Evolutionary conservation across 2,329 filamentous ascomycete genomes (phyloP).

Genomic region (Cercospora citrullina): DNA sequence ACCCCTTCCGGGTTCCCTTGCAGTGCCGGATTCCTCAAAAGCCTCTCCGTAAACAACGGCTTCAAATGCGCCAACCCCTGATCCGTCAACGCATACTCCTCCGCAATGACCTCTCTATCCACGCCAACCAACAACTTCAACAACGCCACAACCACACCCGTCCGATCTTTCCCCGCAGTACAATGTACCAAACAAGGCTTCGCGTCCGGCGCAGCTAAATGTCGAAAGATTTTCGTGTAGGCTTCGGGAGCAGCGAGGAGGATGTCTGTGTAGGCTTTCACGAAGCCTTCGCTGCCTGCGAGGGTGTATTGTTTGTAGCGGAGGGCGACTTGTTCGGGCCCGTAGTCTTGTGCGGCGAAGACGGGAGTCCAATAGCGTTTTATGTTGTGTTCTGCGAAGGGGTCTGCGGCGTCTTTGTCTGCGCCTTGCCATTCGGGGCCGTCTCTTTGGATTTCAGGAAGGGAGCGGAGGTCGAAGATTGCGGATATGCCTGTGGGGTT

Average conservation of each 20-base stretch:
- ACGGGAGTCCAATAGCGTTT: slow-evolving; percentile 63
- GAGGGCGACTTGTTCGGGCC: slow-evolving; percentile 62
- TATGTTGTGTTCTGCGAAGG: slow-evolving; percentile 49
- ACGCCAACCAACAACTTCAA: slow-evolving; percentile 66
- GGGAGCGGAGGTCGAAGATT: slow-evolving; percentile 69
- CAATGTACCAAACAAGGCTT: slow-evolving; percentile 67
- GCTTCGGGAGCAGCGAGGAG: slow-evolving; percentile 55
- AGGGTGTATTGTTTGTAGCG: slow-evolving; percentile 62
- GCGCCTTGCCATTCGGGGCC: slow-evolving; percentile 38
- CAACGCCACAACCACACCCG: slow-evolving; percentile 68
- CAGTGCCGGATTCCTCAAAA: slow-evolving; percentile 56
- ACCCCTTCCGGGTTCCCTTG: slow-evolving; percentile 48
- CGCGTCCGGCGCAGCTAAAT: slow-evolving; percentile 52
- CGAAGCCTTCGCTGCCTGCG: slow-evolving; percentile 60
- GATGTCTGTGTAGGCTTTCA: slow-evolving; percentile 64
- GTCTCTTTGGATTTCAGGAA: slow-evolving; percentile 55
- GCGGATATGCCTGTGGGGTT: slow-evolving; percentile 57
- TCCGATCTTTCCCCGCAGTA: slow-evolving; percentile 76
- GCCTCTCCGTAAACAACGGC: slow-evolving; percentile 52
- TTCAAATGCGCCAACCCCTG: slow-evolving; percentile 53
- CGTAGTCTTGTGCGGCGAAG: slow-evolving; percentile 62
- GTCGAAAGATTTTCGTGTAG: slow-evolving; percentile 60
- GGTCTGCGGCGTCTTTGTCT: slow-evolving; percentile 28
- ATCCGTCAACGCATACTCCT: slow-evolving; percentile 69
- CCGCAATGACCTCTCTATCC: slow-evolving; percentile 57